Evolutionary conservation across 164 flowering plant genomes (phyloP).

Genomic region (Chimonanthus salicifolius): DNA sequence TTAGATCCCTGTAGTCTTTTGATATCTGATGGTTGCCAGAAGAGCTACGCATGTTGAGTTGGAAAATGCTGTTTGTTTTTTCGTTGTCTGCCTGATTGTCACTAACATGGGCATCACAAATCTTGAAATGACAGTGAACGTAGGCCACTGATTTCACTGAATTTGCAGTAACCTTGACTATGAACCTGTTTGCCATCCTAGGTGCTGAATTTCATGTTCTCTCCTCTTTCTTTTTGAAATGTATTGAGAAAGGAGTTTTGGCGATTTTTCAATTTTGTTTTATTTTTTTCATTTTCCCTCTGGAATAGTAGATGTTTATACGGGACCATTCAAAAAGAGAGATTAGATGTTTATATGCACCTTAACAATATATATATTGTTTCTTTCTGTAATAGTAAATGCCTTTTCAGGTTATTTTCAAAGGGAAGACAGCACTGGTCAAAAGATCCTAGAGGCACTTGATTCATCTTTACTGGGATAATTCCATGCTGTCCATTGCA

Average conservation of each 20-base stretch:
- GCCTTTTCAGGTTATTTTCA: background rate
- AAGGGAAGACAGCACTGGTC: background rate
- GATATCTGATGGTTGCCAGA: too few relatives aligned
- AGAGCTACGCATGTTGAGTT: too few relatives aligned
- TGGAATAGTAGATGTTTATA: background rate
- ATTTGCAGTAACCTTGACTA: background rate
- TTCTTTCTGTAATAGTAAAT: conserved; percentile 3
- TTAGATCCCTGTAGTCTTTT: too few relatives aligned
- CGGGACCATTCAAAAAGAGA: too few relatives aligned
- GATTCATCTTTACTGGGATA: conserved; percentile 17
- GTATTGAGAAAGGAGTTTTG: background rate
- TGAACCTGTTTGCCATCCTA: background rate
- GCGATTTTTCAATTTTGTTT: background rate
- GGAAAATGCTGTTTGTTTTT: too few relatives aligned
- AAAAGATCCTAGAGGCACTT: conserved; percentile 1
- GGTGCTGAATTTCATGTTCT: background rate
- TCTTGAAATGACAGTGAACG: too few relatives aligned
- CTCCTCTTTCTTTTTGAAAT: background rate
- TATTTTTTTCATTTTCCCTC: background rate
- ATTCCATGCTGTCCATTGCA: conserved; percentile 47
- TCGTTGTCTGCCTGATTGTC: too few relatives aligned
- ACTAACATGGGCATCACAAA: too few relatives aligned
- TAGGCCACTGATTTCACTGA: too few relatives aligned
- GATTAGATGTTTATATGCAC: background rate
- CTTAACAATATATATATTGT: background rate